Percentiles rank a stretch among this genome's conserved stretches.
phyloP scores from a whole-genome alignment of 345 rosid species.

The Acer negundo region DNA sequence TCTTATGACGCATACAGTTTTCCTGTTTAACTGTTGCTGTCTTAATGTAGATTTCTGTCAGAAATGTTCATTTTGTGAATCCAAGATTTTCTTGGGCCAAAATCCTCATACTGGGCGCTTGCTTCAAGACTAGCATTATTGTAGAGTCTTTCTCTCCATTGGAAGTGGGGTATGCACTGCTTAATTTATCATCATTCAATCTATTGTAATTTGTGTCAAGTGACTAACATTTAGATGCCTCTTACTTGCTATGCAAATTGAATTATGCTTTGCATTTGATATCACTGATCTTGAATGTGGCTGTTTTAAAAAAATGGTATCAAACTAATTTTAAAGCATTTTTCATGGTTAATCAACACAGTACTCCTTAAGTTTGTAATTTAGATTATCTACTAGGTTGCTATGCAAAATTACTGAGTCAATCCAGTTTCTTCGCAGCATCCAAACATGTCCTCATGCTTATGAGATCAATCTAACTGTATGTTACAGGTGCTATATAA shows the following conservation, averaged over 20 bases:
- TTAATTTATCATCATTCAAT: constrained; percentile 12
- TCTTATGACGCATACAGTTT: background rate
- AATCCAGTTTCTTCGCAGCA: background rate
- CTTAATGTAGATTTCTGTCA: constrained; percentile 55
- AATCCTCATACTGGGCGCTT: constrained; percentile 74
- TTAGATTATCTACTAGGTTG: background rate
- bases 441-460: background rate
- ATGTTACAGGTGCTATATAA: constrained; percentile 61
- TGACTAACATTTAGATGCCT: background rate
- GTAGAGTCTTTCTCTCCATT: constrained; percentile 79
- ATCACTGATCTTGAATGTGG: background rate
- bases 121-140: constrained; percentile 69
- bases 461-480: constrained; percentile 19
- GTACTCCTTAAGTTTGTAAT: background rate
- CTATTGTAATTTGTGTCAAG: constrained; percentile 1
- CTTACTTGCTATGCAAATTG: constrained; percentile 5
- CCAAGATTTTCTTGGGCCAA: constrained; percentile 70
- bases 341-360: background rate
- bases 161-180: constrained; percentile 55
- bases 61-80: constrained; percentile 80
- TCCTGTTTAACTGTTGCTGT: constrained; percentile 9
- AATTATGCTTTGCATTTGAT: background rate
- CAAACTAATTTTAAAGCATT: background rate
- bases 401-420: background rate
- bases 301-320: constrained; percentile 1